Evolutionary conservation across 164 flowering plant species (phyloP), one percentile per base, ranked within the genome.

Genomic region (Warburgia ugandensis): DNA sequence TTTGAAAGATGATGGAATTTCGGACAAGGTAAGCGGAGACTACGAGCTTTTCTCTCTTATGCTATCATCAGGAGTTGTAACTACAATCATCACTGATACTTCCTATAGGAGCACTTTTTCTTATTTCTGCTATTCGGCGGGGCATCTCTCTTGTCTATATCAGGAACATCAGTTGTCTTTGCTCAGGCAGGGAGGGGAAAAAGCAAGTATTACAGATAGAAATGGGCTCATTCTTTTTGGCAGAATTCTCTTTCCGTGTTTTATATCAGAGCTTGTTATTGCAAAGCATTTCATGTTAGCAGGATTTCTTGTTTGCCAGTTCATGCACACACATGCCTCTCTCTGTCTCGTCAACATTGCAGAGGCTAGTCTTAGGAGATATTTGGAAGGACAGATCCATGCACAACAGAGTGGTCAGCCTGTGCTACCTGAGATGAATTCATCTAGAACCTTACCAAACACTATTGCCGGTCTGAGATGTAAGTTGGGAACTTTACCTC

Each of bases 241-340:
- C 31, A 68, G 52, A 54, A 38, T 77, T 43, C 58, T 83, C 9
- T 77, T 89, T 54, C 99, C 99, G 0, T 64, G 67, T 58, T 83
- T 86, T 48, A 58, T 89, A 38, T 62, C 86, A 17, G 95, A 84
- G 73, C 90, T 89, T 50, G 86, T 89, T 67, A 77, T 70, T 68
- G 74, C 82, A 2, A 78, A 73, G 52, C 92, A 84, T 65, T 75
- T 65, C 30, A 52, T 94, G 29, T 65, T 86, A 14, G 99, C 97
- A 2, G 97, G 92, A 31, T 70, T 84, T 53, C 59, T 94, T 9
- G 78, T 86, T 1, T 75, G 79, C 5, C 81, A 70, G 52, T 75
- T 74, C 32, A 82, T 88, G 91, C 95, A 84, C 75, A 71, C 82
- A 12, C 75, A 79, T 62, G 50, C 84, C 45, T 70, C 94, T 22